Evolutionary conservation across 2,329 filamentous ascomycete genomes (phyloP), one percentile per base, ranked within the genome.

Genomic region (Corniculantispora saksenae): DNA sequence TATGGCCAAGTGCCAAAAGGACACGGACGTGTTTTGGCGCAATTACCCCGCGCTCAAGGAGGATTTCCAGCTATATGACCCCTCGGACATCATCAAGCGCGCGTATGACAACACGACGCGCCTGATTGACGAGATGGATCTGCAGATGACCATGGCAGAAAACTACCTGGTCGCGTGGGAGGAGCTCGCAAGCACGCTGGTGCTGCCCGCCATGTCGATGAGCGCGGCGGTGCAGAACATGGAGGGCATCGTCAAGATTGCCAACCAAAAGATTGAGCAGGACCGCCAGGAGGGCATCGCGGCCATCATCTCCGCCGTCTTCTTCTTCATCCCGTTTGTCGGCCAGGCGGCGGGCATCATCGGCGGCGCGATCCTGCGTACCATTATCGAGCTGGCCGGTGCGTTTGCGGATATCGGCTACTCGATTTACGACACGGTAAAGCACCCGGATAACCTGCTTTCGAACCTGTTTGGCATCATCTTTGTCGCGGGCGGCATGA

Each of bases 231-330:
- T 57, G 9, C 8, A 51, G 29, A 58, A 40, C 45, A 64, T 64
- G 61, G 47, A 58, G 54, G 47, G 47, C 32, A 59, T 58, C 47
- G 61, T 64, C 45, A 51, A 64, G 55, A 43, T 64, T n/a, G 61
- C 61, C 8, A 23, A 64, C 54, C 43, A 64, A 63, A 94, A 94
- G 76, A 89, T 95, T 54, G 81, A 85, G 1, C 90, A 93, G 75
- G 53, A 59, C 32, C 61, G 61, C 21, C 10, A 64, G 43, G 53
- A 57, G 45, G 55, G 43, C 43, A 64, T 64, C 47, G 61, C 61
- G 3, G 32, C 54, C 43, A 58, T 57, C 21, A 58, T 64, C 29
- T 15, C 43, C 12, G 13, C 61, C 25, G 17, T 64, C 29, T 64
- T 64, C 29, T 64, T 64, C 54, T 58, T 64, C 29, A 53, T 64